A percentile compares a stretch with the other conserved stretches of the same genome.
These are phyloP conservation scores for Phytophthora constricta DNA, from an alignment of 352 stramenopile genomes.

Conservation along the genomic window DNA sequence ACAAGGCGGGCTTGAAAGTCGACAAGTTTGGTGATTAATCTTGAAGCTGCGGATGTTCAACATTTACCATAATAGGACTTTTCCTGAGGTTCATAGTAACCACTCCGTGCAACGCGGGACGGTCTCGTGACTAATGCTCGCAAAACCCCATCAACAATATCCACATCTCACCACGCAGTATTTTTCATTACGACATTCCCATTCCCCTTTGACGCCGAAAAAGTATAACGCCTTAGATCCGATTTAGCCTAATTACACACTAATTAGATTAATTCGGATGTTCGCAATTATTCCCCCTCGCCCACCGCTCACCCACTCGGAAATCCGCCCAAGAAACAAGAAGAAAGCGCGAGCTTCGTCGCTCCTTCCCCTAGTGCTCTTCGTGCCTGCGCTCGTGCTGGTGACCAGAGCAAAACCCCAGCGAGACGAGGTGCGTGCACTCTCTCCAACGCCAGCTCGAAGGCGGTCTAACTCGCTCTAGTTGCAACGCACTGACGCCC, in stretches of 20 bases:
- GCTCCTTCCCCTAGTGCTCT: slow-evolving; percentile 13
- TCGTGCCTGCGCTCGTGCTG: not conserved
- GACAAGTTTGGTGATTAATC: too few species aligned
- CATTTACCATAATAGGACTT: too few species aligned
- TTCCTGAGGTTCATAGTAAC: too few species aligned
- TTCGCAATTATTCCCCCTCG: not conserved
- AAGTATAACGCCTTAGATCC: not conserved
- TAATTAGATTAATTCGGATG: not conserved
- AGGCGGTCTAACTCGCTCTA: not conserved
- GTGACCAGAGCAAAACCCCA: not conserved
- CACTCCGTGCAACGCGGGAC: too few species aligned
- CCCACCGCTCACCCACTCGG: not conserved
- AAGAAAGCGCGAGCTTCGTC: slow-evolving; percentile 16
- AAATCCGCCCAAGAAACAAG: slow-evolving; percentile 33
- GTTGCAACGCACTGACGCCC: slow-evolving; percentile 1
- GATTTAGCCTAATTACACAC: not conserved
- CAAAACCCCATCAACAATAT: not conserved
- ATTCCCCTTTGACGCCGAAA: too few species aligned
- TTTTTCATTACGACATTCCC: too few species aligned
- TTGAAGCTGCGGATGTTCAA: too few species aligned
- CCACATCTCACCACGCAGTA: too few species aligned
- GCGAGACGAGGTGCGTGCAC: slow-evolving; percentile 23
- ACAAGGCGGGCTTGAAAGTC: too few species aligned
- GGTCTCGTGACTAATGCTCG: too few species aligned
- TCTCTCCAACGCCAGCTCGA: not conserved